Percentiles rank a stretch among this genome's conserved stretches.
phyloP scores from a whole-genome alignment of 768 basidiomycete species.

The Pholiota molesta region DNA sequence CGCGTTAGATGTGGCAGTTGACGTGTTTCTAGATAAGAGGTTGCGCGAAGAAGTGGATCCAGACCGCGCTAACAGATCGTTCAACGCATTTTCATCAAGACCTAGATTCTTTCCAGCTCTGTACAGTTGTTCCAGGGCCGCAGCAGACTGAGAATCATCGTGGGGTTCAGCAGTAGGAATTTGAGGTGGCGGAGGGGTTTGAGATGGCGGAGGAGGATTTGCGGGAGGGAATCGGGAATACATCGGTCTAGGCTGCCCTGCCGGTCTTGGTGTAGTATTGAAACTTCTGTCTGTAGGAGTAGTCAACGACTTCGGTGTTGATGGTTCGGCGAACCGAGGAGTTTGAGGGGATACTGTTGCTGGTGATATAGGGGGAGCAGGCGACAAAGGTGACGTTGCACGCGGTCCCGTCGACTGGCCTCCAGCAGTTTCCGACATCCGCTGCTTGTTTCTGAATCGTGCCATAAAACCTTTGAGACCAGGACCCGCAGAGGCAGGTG shows the following conservation, averaged over 20 bases:
- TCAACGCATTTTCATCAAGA: constrained; percentile 71
- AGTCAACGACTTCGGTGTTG: constrained; percentile 15
- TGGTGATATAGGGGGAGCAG: constrained; percentile 12
- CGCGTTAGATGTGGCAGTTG: constrained; percentile 16
- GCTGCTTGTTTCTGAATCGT: constrained; percentile 63
- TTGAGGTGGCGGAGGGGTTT: constrained; percentile 8
- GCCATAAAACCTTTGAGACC: constrained; percentile 83
- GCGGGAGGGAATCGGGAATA: constrained; percentile 36
- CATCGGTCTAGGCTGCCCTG: constrained; percentile 28
- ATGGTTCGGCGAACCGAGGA: constrained; percentile 22
- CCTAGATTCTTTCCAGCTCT: constrained; percentile 77
- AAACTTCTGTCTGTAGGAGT: constrained; percentile 19
- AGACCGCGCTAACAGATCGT: constrained; percentile 72
- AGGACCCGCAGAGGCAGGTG: constrained; percentile 74
- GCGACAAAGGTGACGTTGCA: constrained; percentile 27
- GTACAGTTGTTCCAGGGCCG: constrained; percentile 72
- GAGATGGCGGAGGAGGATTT: constrained; percentile 16
- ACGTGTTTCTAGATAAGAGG: constrained; percentile 21
- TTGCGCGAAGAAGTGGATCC: constrained; percentile 61
- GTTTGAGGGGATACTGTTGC: constrained; percentile 32
- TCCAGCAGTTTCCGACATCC: constrained; percentile 35
- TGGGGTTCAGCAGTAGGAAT: constrained; percentile 15
- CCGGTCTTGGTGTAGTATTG: constrained; percentile 18
- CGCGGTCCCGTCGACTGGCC: constrained; percentile 33
- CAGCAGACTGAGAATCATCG: constrained; percentile 34